Evolutionary conservation across 2,329 filamentous ascomycete species (phyloP).

Genomic region (Biscogniauxia marginata): DNA sequence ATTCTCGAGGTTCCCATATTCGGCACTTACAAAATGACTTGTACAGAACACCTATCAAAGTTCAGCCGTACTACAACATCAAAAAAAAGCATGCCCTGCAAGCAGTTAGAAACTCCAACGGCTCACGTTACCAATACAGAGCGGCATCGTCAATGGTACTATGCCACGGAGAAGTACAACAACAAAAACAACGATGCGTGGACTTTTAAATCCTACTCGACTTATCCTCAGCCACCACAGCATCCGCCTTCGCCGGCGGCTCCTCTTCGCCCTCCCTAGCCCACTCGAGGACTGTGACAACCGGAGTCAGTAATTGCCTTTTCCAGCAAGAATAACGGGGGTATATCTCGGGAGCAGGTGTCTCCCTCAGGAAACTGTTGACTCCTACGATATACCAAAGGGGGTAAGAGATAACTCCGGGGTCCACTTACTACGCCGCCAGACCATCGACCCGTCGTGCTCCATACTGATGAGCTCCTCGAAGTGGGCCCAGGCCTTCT

Average conservation of each 20-base stretch:
- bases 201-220: not conserved
- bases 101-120: not conserved
- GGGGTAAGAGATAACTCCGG: too few relatives aligned
- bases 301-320: too few relatives aligned
- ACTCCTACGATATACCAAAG: too few relatives aligned
- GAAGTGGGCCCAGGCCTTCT: constrained; percentile 29
- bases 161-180: not conserved
- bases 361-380: too few relatives aligned
- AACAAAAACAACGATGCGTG: not conserved
- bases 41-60: too few relatives aligned
- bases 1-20: too few relatives aligned
- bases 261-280: too few relatives aligned
- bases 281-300: constrained; percentile 25
- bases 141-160: not conserved
- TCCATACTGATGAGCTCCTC: constrained; percentile 28
- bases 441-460: constrained; percentile 39
- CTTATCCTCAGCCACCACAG: not conserved
- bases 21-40: too few relatives aligned
- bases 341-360: too few relatives aligned
- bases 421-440: constrained; percentile 36
- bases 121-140: not conserved
- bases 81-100: not conserved
- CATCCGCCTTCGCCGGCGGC: not conserved
- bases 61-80: too few relatives aligned
- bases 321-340: too few relatives aligned